phyloP scores from a whole-genome alignment of 345 rosid species.

The Euphorbia tirucalli region DNA sequence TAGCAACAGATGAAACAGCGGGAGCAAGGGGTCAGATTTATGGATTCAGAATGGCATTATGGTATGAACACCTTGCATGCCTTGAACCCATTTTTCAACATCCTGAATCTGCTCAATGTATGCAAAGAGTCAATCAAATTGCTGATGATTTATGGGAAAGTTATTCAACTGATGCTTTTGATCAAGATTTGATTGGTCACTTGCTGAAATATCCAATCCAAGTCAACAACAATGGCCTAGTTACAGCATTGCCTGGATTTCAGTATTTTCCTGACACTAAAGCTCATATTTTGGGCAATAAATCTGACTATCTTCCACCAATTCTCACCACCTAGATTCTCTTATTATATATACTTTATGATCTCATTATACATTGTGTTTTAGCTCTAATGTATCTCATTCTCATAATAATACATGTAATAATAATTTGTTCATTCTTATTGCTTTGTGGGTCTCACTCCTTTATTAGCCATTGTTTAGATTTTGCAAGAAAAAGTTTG shows the following conservation, averaged over 20 bases:
- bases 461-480: neutral
- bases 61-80: slow-evolving; percentile 56
- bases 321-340: slow-evolving; percentile 50
- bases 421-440: neutral
- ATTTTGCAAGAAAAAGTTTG: no score
- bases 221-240: slow-evolving; percentile 34
- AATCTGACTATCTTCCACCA: slow-evolving; percentile 48
- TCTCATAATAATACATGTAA: no score
- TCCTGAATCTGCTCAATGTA: slow-evolving; percentile 48
- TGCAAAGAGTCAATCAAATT: slow-evolving; percentile 28
- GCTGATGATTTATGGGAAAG: slow-evolving; percentile 46
- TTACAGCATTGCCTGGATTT: slow-evolving; percentile 37
- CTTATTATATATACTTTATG: no score
- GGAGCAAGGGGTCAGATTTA: slow-evolving; percentile 50
- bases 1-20: slow-evolving; percentile 18
- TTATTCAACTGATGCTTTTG: slow-evolving; percentile 27
- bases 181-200: slow-evolving; percentile 42
- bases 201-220: slow-evolving; percentile 65
- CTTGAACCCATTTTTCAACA: neutral
- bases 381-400: neutral
- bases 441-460: neutral
- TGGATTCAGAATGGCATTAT: slow-evolving; percentile 60
- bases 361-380: neutral
- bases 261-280: slow-evolving; percentile 64
- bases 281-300: slow-evolving; percentile 56